Evolutionary conservation across 2,329 filamentous ascomycete genomes (phyloP).

Genomic region (Penicillium sp.): DNA sequence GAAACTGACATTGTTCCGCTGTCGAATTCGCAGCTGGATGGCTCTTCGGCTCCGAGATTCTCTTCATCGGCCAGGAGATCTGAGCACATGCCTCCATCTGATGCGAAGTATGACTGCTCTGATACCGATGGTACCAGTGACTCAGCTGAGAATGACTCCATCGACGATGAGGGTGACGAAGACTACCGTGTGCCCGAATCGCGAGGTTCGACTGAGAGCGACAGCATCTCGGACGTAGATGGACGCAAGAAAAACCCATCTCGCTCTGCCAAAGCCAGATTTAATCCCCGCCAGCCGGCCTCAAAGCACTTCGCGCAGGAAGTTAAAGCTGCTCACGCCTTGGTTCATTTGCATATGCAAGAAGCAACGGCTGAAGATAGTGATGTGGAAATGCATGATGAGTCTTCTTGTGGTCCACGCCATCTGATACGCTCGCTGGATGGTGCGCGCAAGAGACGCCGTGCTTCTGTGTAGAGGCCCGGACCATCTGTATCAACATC

Average conservation of each 20-base stretch:
- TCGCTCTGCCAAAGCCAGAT: conserved; percentile 7
- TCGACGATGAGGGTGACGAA: conserved; percentile 25
- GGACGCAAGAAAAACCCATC: conserved; percentile 12
- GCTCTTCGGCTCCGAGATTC: conserved; percentile 13
- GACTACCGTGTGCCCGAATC: conserved; percentile 16
- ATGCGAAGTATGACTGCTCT: neutral
- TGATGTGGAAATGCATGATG: conserved; percentile 19
- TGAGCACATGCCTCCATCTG: neutral
- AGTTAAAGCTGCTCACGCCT: conserved; percentile 43
- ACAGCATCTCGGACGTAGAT: neutral
- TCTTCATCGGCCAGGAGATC: neutral
- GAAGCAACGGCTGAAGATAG: conserved; percentile 22
- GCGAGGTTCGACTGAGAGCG: neutral
- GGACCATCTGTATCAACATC: conserved; percentile 1
- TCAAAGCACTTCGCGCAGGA: conserved; percentile 33
- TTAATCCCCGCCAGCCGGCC: neutral
- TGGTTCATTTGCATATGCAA: conserved; percentile 41
- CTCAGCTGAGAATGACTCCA: conserved; percentile 17
- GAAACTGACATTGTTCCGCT: conserved; percentile 12
- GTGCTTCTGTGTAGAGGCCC: conserved; percentile 18
- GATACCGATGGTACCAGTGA: conserved; percentile 11
- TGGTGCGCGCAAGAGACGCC: conserved; percentile 15
- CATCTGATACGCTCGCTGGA: neutral
- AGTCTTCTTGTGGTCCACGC: neutral
- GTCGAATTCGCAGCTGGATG: conserved; percentile 15